Base-by-base conservation (phyloP, 345 rosid species). In the Camelina sativa region DNA sequence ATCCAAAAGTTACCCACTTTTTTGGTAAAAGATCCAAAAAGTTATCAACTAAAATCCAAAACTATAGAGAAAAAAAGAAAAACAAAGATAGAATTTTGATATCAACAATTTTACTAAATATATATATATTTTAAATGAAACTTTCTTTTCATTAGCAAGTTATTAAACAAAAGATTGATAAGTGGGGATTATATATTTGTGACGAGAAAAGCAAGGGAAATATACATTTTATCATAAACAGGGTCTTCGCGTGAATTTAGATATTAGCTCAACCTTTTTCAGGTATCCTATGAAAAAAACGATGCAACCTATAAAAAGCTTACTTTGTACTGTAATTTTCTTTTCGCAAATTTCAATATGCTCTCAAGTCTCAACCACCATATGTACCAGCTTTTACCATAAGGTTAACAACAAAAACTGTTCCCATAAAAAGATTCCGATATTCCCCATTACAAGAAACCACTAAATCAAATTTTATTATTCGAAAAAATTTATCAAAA, bases 201-300 rank as follows among this genome's bases (percentile, higher is more conserved):
- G 7, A 15, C 10, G 6, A 37, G 6, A 38, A 40, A 17, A 53
- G 15, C 1, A 53, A 52, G 61, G 58, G 35, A 12, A 35, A 35
- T 47, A 65, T 50, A 58, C 37, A 58, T 4, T 4, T 4, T 4
- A 48, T 41, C 35, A 63, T 40, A 72, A 37, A 72, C 68, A 51
- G 62, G 11, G 38, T 41, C 13, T 40, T 62, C 63, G 16, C 71
- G 77, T 73, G 58, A 65, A 55, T n/a, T 40, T 28, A 53, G 32
- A 30, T 25, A 34, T 0, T 51, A 72, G 61, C 43, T 50, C 54
- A 15, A 22, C 69, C 63, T 64, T 62, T 73, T 64, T 64, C 71
- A 73, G 65, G 65, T 73, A 73, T 64, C 77, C 77, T 73, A 73
- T 65, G 71, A 55, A 8, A 44, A 30, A 34, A 74, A 19, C 28